phyloP scores from a whole-genome alignment of 106 monocot species.

The Dendrobium nobile region DNA sequence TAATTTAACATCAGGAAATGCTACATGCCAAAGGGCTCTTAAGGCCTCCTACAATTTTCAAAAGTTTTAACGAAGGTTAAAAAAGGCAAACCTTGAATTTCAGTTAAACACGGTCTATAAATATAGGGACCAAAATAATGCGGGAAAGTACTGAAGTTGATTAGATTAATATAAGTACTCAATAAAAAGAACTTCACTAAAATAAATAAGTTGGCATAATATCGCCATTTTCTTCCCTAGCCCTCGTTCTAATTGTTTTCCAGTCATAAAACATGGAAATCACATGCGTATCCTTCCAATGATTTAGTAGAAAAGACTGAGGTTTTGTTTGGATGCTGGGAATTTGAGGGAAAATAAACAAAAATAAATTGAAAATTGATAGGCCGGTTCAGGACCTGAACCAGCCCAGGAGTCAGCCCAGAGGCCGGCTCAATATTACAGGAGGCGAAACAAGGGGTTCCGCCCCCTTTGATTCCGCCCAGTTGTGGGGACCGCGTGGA shows the following conservation, averaged over 20 bases:
- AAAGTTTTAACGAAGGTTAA: not conserved
- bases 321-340: not conserved
- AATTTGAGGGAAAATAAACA: not conserved
- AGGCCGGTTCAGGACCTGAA: no score
- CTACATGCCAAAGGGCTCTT: constrained; percentile 65
- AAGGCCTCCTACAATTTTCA: constrained; percentile 63
- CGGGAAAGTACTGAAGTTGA: not conserved
- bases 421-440: no score
- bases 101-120: not conserved
- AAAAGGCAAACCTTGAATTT: not conserved
- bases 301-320: not conserved
- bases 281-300: not conserved
- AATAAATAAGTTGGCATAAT: not conserved
- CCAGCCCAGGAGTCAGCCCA: no score
- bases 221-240: not conserved
- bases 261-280: not conserved
- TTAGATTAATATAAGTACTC: not conserved
- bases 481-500: no score
- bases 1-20: constrained; percentile 70
- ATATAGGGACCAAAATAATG: not conserved
- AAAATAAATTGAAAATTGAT: not conserved
- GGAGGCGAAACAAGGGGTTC: no score
- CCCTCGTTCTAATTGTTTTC: not conserved
- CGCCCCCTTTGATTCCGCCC: no score
- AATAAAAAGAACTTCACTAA: not conserved